These are phyloP conservation scores for Paramecium octaurelia DNA, from an alignment of 73 alveolate genomes.

Conservation along the genomic window DNA sequence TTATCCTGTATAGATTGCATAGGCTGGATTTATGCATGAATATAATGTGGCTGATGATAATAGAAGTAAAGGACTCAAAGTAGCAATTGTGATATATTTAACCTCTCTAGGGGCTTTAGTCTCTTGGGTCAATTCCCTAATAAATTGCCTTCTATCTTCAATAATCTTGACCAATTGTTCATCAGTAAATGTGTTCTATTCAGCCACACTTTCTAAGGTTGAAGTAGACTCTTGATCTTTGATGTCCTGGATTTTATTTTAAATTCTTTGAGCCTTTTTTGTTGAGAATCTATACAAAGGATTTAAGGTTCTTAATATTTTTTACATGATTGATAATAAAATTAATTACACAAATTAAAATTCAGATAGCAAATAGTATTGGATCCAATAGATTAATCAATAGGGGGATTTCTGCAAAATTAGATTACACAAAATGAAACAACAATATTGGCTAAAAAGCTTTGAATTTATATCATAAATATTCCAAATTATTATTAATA, in stretches of 20 bases:
- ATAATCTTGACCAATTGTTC: not conserved
- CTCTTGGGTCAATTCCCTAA: not conserved
- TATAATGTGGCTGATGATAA: not conserved
- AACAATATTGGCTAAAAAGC: not conserved
- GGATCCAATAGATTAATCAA: not conserved
- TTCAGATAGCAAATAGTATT: not conserved
- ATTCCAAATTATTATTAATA: not conserved
- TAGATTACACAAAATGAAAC: not conserved
- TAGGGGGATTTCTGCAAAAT: not conserved
- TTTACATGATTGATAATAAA: not conserved
- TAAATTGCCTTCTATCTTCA: slow-evolving; percentile 19
- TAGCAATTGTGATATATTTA: not conserved
- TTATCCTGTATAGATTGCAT: not conserved
- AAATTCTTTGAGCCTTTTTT: not conserved
- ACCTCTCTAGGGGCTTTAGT: not conserved
- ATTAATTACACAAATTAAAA: not conserved
- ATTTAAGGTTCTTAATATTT: not conserved
- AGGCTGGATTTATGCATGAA: not conserved
- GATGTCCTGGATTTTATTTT: not conserved
- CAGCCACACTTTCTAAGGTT: slow-evolving; percentile 19
- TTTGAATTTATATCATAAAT: not conserved
- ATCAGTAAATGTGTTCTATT: not conserved
- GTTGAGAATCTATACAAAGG: not conserved
- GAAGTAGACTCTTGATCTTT: not conserved
- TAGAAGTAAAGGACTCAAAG: not conserved